Evolutionary conservation across 2,329 filamentous ascomycete species (phyloP).

Genomic region (Mycosphaerella arachidis): DNA sequence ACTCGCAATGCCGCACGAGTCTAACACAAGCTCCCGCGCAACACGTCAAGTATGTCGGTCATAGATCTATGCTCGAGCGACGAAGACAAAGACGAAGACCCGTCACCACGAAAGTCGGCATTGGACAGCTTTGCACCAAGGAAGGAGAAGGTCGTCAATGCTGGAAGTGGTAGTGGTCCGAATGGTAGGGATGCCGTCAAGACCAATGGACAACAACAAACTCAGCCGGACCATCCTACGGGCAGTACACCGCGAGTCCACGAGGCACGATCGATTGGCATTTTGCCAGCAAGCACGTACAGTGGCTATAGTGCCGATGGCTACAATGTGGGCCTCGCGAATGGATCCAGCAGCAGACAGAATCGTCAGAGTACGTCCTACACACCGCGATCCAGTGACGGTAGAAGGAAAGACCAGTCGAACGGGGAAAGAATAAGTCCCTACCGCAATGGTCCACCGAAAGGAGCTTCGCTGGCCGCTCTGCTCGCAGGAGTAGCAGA

Average conservation of each 20-base stretch:
- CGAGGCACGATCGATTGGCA: neutral
- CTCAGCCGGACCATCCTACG: neutral
- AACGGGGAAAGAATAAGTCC: neutral
- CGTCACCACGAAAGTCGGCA: neutral
- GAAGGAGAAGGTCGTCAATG: neutral
- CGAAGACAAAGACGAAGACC: conserved; percentile 2
- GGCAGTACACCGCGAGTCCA: neutral
- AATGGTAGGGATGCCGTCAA: neutral
- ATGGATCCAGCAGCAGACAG: neutral
- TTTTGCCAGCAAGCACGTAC: neutral
- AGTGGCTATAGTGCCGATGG: neutral
- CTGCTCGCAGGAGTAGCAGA: neutral
- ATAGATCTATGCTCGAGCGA: conserved; percentile 7
- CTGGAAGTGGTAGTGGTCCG: neutral
- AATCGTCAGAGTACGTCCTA: neutral
- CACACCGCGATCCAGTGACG: neutral
- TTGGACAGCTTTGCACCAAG: conserved; percentile 3
- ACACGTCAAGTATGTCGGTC: conserved; percentile 1
- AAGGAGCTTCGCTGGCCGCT: neutral
- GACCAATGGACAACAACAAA: neutral
- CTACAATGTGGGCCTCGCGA: neutral
- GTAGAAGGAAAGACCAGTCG: neutral
- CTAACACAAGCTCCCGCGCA: neutral
- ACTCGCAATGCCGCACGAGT: neutral
- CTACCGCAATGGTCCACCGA: neutral